phyloP scores from a whole-genome alignment of 2,329 filamentous ascomycete genomes.

The Decorospora gaudefroyi region DNA sequence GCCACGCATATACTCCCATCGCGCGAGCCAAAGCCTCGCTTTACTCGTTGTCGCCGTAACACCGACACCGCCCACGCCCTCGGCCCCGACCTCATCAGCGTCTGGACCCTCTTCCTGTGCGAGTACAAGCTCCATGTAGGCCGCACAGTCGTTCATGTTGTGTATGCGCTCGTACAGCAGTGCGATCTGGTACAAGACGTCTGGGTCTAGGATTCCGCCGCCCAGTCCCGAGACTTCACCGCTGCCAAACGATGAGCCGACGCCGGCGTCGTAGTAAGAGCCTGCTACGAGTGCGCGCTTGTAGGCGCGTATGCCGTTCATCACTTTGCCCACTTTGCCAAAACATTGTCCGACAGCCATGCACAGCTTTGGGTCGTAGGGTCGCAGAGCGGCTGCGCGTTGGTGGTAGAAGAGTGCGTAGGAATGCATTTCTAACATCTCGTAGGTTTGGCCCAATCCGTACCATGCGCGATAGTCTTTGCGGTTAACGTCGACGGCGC shows the following conservation, averaged over 20 bases:
- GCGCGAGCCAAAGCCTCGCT: slow-evolving; percentile 90
- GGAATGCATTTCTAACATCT: slow-evolving; percentile 96
- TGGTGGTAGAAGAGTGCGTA: slow-evolving; percentile 99
- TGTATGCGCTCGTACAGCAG: slow-evolving; percentile 81
- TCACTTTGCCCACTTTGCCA: slow-evolving; percentile 81
- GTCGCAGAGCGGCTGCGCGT: slow-evolving; percentile 86
- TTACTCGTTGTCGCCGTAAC: slow-evolving; percentile 91
- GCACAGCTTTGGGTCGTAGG: slow-evolving; percentile 99
- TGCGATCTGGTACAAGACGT: slow-evolving; percentile 88
- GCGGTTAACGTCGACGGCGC: slow-evolving; percentile 92
- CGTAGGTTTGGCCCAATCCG: slow-evolving; percentile 93
- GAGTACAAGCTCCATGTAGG: slow-evolving; percentile 95
- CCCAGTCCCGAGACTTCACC: slow-evolving; percentile 51
- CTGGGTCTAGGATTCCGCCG: slow-evolving; percentile 75
- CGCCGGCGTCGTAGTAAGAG: slow-evolving; percentile 76
- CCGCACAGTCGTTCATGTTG: slow-evolving; percentile 77
- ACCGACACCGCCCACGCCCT: slow-evolving; percentile 66
- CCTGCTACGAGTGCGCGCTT: slow-evolving; percentile 90
- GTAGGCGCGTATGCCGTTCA: slow-evolving; percentile 92
- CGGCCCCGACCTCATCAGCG: slow-evolving; percentile 44
- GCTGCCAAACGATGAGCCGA: slow-evolving; percentile 53
- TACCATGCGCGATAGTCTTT: slow-evolving; percentile 99
- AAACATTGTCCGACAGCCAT: slow-evolving; percentile 91
- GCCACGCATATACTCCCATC: slow-evolving; percentile 73
- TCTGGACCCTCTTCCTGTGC: slow-evolving; percentile 81